Conservation (phyloP, 139 green algal species). For the Closterium sp. region DNA sequence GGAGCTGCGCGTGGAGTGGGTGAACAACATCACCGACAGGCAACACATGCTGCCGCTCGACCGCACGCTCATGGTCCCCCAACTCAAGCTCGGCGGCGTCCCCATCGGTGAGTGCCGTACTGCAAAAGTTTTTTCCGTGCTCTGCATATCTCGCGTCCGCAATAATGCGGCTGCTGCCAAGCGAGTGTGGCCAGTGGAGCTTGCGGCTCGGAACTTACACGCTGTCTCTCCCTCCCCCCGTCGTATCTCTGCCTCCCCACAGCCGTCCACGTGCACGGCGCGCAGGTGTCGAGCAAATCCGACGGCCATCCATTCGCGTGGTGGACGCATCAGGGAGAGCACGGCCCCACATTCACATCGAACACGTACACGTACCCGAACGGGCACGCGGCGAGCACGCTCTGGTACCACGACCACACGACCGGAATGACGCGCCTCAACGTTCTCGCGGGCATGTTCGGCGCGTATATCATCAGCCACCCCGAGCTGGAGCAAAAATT, state of each 20-base stretch:
- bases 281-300: conserved; percentile 2
- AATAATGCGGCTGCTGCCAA: no score
- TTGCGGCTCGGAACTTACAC: no score
- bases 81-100: not conserved
- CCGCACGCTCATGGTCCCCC: not conserved
- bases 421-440: conserved; percentile 33
- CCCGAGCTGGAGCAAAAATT: not conserved
- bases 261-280: conserved; percentile 28
- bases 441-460: conserved; percentile 15
- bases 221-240: not conserved
- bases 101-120: not conserved
- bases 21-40: conserved; percentile 24
- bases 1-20: not conserved
- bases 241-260: not conserved
- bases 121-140: no score
- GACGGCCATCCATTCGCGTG: conserved; percentile 29
- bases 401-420: conserved; percentile 44
- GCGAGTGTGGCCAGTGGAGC: no score
- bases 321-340: not conserved
- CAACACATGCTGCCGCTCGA: not conserved
- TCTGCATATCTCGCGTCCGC: no score
- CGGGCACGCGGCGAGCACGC: not conserved
- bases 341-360: not conserved
- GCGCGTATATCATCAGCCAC: conserved; percentile 18
- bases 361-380: conserved; percentile 26